Conservation (phyloP, 2,329 filamentous ascomycete genomes). For the Septoria linicola region DNA sequence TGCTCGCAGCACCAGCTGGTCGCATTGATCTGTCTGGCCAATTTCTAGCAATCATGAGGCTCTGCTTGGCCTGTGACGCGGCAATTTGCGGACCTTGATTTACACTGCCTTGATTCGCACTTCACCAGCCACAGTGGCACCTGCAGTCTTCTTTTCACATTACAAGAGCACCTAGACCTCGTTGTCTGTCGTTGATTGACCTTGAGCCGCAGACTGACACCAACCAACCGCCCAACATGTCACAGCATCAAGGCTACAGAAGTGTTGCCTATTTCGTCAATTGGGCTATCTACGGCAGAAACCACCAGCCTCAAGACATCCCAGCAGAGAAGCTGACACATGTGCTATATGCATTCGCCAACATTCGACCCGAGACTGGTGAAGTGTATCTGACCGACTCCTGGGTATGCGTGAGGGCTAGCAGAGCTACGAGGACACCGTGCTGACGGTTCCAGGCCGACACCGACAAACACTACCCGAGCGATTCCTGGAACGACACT, state of each 20-base stretch:
- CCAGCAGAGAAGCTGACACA: constrained; percentile 81
- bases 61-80: constrained; percentile 9
- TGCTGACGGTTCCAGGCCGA: constrained; percentile 51
- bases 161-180: constrained; percentile 7
- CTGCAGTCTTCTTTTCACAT: constrained; percentile 9
- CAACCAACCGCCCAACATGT: constrained; percentile 15
- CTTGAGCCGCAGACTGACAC: neutral
- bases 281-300: constrained; percentile 46
- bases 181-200: constrained; percentile 5
- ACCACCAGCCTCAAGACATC: constrained; percentile 82
- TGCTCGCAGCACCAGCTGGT: too few species aligned
- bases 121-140: constrained; percentile 15
- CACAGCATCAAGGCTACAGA: constrained; percentile 32
- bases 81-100: constrained; percentile 2
- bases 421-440: neutral
- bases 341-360: constrained; percentile 87
- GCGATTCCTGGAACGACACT: constrained; percentile 62
- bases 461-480: constrained; percentile 64
- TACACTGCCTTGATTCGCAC: constrained; percentile 26
- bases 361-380: constrained; percentile 73
- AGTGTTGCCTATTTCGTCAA: constrained; percentile 39
- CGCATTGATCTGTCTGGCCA: too few species aligned
- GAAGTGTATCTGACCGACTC: constrained; percentile 72
- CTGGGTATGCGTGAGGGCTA: constrained; percentile 41
- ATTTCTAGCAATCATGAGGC: neutral